Evolutionary conservation across 495 filamentous ascomycete species (phyloP), one percentile per base, ranked within the genome.

Genomic region (Friedmanniomyces simplex): DNA sequence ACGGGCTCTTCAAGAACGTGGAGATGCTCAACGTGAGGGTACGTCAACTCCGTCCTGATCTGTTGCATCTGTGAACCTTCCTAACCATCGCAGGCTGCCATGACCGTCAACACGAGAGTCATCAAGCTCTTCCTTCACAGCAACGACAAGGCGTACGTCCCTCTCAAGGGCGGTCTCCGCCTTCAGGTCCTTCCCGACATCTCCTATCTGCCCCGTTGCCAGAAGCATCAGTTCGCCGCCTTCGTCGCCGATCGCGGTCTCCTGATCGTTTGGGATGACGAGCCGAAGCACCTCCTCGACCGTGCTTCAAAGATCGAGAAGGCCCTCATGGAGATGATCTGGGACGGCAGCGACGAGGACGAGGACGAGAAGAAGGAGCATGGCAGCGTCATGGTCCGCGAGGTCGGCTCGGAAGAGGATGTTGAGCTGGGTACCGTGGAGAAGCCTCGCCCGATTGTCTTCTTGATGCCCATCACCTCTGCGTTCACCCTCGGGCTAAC

Each of bases 251-350:
- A 81, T 54, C 66, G 68, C n/a, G 68, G 71, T 26, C 69, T 82
- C 4, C 63, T 86, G 18, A 71, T 85, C 14, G 80, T 85, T n/a
- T 86, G 82, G 82, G 82, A 82, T 46, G 82, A 86, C 55, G 76
- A 82, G 26, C 80, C 82, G 0, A 73, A 75, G 59, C 72, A 77
- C 37, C 63, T 83, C 12, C 77, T 88, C 16, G 62, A 75, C 52
- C 72, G 85, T 52, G 85, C 86, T 14, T 79, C 79, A 64, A 75
- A 73, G 18, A 89, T 88, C 65, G 83, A 88, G 70, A 77, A 77
- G 24, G 83, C 87, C 63, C 72, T 89, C 30, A 88, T 87, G 81
- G 76, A 86, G 57, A 69, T 88, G 49, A 58, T 57, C 43, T 89
- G 85, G 86, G 54, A 50, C 16, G 18, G 34, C 28, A 14, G 20